Evolutionary conservation across 345 rosid species (phyloP).

Genomic region (Kandelia obovata): DNA sequence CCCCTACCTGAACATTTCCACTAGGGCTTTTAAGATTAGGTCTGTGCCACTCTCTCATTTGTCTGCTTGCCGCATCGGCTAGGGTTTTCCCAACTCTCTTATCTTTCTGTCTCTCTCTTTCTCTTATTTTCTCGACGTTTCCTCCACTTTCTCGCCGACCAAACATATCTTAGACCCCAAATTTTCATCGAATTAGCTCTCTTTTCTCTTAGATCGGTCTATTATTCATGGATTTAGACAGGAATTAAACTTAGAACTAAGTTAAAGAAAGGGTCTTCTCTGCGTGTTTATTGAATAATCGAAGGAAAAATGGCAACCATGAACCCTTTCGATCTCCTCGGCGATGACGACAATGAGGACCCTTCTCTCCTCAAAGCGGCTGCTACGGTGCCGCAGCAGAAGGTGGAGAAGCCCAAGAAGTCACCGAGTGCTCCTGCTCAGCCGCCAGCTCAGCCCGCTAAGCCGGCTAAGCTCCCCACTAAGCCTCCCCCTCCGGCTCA

Average conservation of each 20-base stretch:
- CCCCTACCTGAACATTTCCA: conserved; percentile 8
- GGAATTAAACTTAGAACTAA: conserved; percentile 20
- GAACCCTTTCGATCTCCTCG: conserved; percentile 30
- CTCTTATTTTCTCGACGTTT: not conserved
- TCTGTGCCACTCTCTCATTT: not conserved
- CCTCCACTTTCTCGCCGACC: conserved; percentile 12
- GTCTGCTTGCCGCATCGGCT: conserved; percentile 62
- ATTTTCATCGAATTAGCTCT: not conserved
- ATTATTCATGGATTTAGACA: conserved; percentile 34
- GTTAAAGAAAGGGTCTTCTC: not conserved
- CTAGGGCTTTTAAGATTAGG: conserved; percentile 53
- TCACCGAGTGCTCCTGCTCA: conserved; percentile 1
- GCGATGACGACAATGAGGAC: conserved; percentile 25
- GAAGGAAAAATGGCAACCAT: conserved; percentile 18
- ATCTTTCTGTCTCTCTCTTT: not conserved
- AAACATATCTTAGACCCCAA: not conserved
- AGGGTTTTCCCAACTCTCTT: conserved; percentile 40
- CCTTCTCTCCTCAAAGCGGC: conserved; percentile 18
- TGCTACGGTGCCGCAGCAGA: conserved; percentile 2
- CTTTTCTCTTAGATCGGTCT: conserved; percentile 4
- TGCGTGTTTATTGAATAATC: not conserved
- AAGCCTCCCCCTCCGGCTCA: conserved; percentile 30
- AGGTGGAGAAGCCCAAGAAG: conserved; percentile 17
- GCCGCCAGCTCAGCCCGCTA: conserved; percentile 12
- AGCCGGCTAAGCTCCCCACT: conserved; percentile 26